A percentile compares a stretch with the other conserved stretches of the same genome.
Conservation (phyloP, 169 alveolate species). For the Condylostoma magnum region DNA sequence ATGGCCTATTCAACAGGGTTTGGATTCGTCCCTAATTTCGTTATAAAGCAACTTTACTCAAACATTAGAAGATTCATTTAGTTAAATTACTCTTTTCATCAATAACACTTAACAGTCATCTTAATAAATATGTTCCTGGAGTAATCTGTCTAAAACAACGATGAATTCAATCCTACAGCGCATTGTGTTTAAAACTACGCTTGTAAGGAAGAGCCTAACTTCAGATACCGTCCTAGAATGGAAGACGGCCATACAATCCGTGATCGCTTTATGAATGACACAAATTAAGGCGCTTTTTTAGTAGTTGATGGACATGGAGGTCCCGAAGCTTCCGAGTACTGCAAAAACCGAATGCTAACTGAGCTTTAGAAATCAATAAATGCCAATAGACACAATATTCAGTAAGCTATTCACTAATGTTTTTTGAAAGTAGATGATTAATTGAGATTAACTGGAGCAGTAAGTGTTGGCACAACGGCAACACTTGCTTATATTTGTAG, state of each 20-base stretch:
- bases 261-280: constrained; percentile 19
- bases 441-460: not conserved
- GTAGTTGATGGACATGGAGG: constrained; percentile 67
- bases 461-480: constrained; percentile 9
- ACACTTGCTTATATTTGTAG: not conserved
- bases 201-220: constrained; percentile 43
- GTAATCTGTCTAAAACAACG: too few relatives aligned
- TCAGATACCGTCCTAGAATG: constrained; percentile 47
- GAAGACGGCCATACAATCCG: constrained; percentile 38
- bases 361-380: not conserved
- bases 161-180: constrained; percentile 15
- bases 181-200: constrained; percentile 40
- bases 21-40: not conserved
- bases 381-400: not conserved
- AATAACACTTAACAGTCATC: too few relatives aligned
- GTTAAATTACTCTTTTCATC: too few relatives aligned
- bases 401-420: not conserved
- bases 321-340: constrained; percentile 42
- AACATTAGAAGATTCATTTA: too few relatives aligned
- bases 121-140: too few relatives aligned
- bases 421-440: not conserved
- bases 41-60: not conserved
- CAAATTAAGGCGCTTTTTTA: constrained; percentile 40
- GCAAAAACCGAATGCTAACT: not conserved
- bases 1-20: not conserved